Percentiles rank a stretch among this genome's conserved stretches.
These are phyloP conservation scores for Passalora sequoiae DNA, from an alignment of 2,329 filamentous ascomycete genomes.

Conservation along the genomic window DNA sequence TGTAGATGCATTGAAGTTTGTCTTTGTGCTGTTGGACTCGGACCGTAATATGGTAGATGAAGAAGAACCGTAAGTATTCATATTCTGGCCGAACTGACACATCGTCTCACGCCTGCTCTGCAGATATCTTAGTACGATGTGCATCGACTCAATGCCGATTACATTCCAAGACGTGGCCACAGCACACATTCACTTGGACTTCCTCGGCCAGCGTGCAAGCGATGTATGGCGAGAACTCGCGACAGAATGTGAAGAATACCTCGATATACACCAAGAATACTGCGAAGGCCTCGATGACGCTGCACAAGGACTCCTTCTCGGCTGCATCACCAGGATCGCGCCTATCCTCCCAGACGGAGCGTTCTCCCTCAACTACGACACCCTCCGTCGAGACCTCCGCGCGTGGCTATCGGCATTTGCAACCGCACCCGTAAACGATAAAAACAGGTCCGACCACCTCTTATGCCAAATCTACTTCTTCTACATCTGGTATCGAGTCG, in stretches of 20 bases:
- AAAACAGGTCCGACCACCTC: constrained; percentile 3
- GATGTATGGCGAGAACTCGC: constrained; percentile 1
- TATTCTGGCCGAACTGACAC: too few relatives aligned
- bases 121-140: constrained; percentile 6
- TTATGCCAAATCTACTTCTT: constrained; percentile 8
- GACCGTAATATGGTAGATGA: constrained; percentile 10
- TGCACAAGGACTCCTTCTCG: not conserved
- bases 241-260: constrained; percentile 2
- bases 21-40: constrained; percentile 11
- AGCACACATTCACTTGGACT: constrained; percentile 4
- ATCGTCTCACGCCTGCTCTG: not conserved
- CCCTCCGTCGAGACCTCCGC: constrained; percentile 4
- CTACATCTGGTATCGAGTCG: constrained; percentile 4
- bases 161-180: not conserved
- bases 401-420: constrained; percentile 6
- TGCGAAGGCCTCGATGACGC: constrained; percentile 4
- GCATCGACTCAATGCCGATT: not conserved
- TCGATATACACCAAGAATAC: not conserved
- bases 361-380: not conserved
- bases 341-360: not conserved
- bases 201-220: constrained; percentile 1
- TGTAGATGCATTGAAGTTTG: constrained; percentile 8
- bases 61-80: constrained; percentile 5
- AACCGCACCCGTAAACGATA: not conserved
- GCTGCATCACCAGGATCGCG: not conserved